Percentiles rank a stretch among this genome's conserved stretches.
phyloP scores from a whole-genome alignment of 2,329 filamentous ascomycete genomes.

The Pseudogymnoascus destructans region DNA sequence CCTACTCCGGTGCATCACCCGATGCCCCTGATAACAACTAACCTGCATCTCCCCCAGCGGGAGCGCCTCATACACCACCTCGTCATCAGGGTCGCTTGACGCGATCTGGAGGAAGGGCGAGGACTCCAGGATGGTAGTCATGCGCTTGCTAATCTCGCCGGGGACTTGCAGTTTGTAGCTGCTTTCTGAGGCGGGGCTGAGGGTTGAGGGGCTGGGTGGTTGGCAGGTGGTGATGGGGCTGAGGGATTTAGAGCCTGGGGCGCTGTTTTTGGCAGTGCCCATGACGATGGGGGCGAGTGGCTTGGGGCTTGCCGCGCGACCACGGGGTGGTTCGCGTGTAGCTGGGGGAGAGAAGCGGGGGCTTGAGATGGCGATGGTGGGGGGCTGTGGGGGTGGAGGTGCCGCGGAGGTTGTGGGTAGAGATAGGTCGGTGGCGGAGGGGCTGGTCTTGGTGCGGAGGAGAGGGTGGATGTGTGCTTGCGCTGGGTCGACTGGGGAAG shows the following conservation, averaged over 20 bases:
- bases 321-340: background rate
- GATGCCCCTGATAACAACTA: constrained; percentile 24
- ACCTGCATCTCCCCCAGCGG: constrained; percentile 15
- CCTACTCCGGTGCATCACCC: constrained; percentile 21
- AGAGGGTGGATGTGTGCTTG: constrained; percentile 4
- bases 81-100: background rate
- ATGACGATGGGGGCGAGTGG: background rate
- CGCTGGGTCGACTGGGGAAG: background rate
- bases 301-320: background rate
- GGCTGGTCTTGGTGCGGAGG: background rate
- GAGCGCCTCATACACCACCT: background rate
- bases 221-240: background rate
- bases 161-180: background rate
- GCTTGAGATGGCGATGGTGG: background rate
- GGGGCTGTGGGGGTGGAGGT: background rate
- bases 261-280: background rate
- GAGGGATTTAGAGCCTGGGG: background rate
- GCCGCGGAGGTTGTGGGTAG: background rate
- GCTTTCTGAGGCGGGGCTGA: background rate
- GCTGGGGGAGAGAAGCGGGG: background rate
- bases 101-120: background rate
- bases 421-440: background rate
- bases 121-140: background rate
- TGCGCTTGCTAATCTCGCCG: background rate
- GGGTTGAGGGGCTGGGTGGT: background rate